phyloP scores from a whole-genome alignment of 2,329 filamentous ascomycete genomes.

The Colletotrichum scovillei region DNA sequence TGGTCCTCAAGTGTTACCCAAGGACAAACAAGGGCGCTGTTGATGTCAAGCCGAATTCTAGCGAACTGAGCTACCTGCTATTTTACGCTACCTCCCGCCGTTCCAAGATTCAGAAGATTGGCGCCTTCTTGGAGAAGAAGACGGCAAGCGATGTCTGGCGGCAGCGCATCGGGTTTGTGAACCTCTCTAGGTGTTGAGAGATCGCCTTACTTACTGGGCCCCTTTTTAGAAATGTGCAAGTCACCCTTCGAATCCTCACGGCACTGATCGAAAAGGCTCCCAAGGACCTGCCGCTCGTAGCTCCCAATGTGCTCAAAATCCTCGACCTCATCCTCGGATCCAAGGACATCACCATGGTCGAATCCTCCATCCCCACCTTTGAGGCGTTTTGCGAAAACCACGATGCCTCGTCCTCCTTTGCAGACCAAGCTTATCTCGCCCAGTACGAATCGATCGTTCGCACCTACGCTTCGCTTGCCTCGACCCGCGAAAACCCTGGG shows the following conservation, averaged over 20 bases:
- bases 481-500: constrained; percentile 64
- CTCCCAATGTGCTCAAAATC: constrained; percentile 84
- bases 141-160: constrained; percentile 92
- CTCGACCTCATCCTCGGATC: constrained; percentile 86
- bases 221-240: constrained; percentile 81
- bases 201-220: constrained; percentile 2
- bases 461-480: constrained; percentile 83
- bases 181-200: not conserved
- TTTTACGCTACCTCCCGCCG: constrained; percentile 96
- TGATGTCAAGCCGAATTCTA: constrained; percentile 95
- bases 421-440: constrained; percentile 83
- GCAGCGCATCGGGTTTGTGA: constrained; percentile 80
- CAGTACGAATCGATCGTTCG: constrained; percentile 87
- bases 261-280: constrained; percentile 94
- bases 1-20: constrained; percentile 96
- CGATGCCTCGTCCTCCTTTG: constrained; percentile 85
- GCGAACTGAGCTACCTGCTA: constrained; percentile 94
- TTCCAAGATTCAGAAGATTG: constrained; percentile 96
- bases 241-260: constrained; percentile 91
- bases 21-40: constrained; percentile 90
- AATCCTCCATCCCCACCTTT: constrained; percentile 88
- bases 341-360: constrained; percentile 90
- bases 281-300: constrained; percentile 90
- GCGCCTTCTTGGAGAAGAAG: constrained; percentile 93
- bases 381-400: constrained; percentile 90